A percentile compares a stretch with the other conserved stretches of the same genome.
Conservation (phyloP, 1,284 basidiomycete species). For the Moesziomyces globuligerus region DNA sequence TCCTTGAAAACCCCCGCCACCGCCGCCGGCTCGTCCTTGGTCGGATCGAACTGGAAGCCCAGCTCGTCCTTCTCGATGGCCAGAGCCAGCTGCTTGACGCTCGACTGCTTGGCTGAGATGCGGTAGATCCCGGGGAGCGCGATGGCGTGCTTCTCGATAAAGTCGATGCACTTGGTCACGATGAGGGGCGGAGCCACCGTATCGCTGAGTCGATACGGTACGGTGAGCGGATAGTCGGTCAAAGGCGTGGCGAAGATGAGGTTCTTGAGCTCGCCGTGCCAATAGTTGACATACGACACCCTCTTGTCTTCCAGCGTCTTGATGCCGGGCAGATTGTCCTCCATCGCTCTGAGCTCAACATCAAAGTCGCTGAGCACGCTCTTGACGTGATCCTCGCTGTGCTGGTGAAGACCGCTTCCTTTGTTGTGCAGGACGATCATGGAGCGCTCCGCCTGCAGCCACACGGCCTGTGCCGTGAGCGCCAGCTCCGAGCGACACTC, state of each 20-base stretch:
- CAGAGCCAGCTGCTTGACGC: conserved; percentile 85
- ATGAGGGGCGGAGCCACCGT: conserved; percentile 75
- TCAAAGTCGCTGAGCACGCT: conserved; percentile 80
- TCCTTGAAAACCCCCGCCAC: conserved; percentile 92
- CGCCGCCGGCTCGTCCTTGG: conserved; percentile 84
- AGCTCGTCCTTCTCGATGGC: conserved; percentile 89
- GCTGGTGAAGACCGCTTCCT: conserved; percentile 50
- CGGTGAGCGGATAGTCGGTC: conserved; percentile 83
- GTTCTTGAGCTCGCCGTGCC: conserved; percentile 80
- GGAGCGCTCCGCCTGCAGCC: conserved; percentile 51
- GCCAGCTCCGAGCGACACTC: conserved; percentile 81
- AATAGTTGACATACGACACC: conserved; percentile 77
- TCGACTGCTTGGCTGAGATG: conserved; percentile 78
- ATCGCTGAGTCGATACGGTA: conserved; percentile 45
- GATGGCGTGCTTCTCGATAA: conserved; percentile 77
- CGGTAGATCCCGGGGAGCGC: conserved; percentile 74
- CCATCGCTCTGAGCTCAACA: conserved; percentile 72
- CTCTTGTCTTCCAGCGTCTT: conserved; percentile 72
- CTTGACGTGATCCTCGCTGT: conserved; percentile 73
- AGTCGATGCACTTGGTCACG: conserved; percentile 82
- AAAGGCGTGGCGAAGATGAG: conserved; percentile 92
- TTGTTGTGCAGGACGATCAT: conserved; percentile 43
- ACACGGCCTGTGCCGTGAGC: conserved; percentile 70
- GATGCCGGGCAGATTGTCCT: conserved; percentile 69
- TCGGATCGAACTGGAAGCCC: conserved; percentile 80